Evolutionary conservation across 768 basidiomycete species (phyloP).

Genomic region (Leccinum sublutescens): DNA sequence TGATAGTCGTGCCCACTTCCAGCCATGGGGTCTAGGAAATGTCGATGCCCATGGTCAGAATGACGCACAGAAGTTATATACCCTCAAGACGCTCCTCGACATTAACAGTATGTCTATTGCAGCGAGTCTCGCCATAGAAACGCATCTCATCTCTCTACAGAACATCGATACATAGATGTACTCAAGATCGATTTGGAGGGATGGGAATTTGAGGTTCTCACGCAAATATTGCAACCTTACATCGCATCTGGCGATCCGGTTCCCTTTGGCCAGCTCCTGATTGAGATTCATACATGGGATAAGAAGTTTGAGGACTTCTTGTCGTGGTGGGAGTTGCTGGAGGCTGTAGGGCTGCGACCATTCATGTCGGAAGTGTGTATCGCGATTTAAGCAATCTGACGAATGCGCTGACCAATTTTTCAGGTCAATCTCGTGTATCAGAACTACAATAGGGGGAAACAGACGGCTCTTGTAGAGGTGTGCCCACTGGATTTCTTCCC

Average conservation of each 20-base stretch:
- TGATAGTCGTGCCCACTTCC: slow-evolving; percentile 41
- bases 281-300: slow-evolving; percentile 44
- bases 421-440: slow-evolving; percentile 58
- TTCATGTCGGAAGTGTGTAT: slow-evolving; percentile 43
- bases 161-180: slow-evolving; percentile 41
- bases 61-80: slow-evolving; percentile 40
- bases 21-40: slow-evolving; percentile 39
- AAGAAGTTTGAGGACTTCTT: slow-evolving; percentile 37
- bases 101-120: slow-evolving; percentile 37
- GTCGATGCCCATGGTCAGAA: slow-evolving; percentile 35
- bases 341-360: slow-evolving; percentile 45
- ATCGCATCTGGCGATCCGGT: slow-evolving; percentile 35
- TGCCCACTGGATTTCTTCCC: not conserved
- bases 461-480: slow-evolving; percentile 51
- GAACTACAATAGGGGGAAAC: slow-evolving; percentile 49
- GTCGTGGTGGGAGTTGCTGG: slow-evolving; percentile 47
- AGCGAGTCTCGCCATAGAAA: not conserved
- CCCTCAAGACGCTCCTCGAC: slow-evolving; percentile 45
- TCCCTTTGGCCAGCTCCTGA: slow-evolving; percentile 47
- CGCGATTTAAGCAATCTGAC: not conserved
- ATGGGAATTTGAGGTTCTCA: slow-evolving; percentile 45
- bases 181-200: slow-evolving; percentile 50
- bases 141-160: not conserved
- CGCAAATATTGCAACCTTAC: slow-evolving; percentile 39
- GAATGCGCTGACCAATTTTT: slow-evolving; percentile 4